Evolutionary conservation across 139 green algal species (phyloP).

Genomic region (Nannochloris sp.): DNA sequence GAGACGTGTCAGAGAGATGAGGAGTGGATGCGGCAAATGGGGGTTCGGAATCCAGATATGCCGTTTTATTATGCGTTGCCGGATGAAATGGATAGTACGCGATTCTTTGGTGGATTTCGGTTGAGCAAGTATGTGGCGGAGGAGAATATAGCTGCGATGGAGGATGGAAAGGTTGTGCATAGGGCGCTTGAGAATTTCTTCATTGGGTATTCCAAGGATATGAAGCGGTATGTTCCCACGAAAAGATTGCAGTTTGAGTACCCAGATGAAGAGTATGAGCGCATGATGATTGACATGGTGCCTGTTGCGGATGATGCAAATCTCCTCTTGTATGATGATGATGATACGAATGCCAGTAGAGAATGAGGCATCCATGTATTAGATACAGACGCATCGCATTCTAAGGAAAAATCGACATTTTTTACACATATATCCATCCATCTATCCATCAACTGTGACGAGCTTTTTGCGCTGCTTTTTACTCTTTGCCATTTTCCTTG

Average conservation of each 20-base stretch:
- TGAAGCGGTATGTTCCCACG: slow-evolving; percentile 18
- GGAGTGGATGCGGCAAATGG: slow-evolving; percentile 13
- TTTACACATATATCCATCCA: no score
- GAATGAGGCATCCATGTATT: background rate
- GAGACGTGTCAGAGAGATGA: slow-evolving; percentile 14
- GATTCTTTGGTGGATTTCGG: slow-evolving; percentile 21
- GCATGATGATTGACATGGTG: background rate
- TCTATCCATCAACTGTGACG: slow-evolving; percentile 18
- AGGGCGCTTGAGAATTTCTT: slow-evolving; percentile 21
- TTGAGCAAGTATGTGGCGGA: slow-evolving; percentile 25
- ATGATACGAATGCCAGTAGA: background rate
- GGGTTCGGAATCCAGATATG: slow-evolving; percentile 1
- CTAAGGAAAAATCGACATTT: no score
- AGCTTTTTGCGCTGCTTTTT: slow-evolving; percentile 49
- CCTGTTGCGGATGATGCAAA: slow-evolving; percentile 13
- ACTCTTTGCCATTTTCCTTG: slow-evolving; percentile 54
- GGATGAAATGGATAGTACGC: slow-evolving; percentile 16
- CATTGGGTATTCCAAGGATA: slow-evolving; percentile 4
- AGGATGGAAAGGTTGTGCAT: slow-evolving; percentile 11
- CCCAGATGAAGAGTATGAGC: slow-evolving; percentile 7
- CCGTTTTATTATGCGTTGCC: slow-evolving; percentile 22
- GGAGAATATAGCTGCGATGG: slow-evolving; percentile 25
- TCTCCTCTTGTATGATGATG: slow-evolving; percentile 9
- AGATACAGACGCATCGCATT: background rate
- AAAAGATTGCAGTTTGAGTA: slow-evolving; percentile 23